Evolutionary conservation across 345 rosid species (phyloP).

Genomic region (Mangifera indica): DNA sequence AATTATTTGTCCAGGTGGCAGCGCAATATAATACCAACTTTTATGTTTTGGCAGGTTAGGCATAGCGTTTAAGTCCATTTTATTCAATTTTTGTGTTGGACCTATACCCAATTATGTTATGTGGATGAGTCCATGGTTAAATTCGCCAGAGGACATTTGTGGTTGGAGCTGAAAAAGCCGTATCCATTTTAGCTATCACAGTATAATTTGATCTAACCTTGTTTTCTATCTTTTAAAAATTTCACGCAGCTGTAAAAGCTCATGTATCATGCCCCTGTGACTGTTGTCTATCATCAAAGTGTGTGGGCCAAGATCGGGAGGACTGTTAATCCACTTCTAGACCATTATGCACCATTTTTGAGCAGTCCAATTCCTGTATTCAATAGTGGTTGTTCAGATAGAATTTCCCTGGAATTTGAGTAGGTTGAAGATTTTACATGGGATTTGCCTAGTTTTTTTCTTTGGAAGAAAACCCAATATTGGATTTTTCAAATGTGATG

Average conservation of each 20-base stretch:
- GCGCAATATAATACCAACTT: constrained; percentile 93
- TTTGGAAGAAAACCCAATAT: neutral
- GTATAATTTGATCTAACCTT: neutral
- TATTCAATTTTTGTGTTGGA: neutral
- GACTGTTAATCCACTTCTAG: constrained; percentile 55
- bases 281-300: constrained; percentile 83
- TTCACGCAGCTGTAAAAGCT: constrained; percentile 76
- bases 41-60: constrained; percentile 98
- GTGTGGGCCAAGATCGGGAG: constrained; percentile 80
- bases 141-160: neutral
- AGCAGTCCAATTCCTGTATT: constrained; percentile 54
- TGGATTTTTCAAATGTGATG: neutral
- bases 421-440: neutral
- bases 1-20: constrained; percentile 81
- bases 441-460: neutral
- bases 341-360: constrained; percentile 76
- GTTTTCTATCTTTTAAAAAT: neutral
- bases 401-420: neutral
- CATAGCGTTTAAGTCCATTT: neutral
- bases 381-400: constrained; percentile 96
- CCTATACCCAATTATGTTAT: neutral
- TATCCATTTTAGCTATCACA: neutral
- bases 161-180: neutral
- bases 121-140: neutral
- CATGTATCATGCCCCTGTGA: constrained; percentile 92